A percentile compares a stretch with the other conserved stretches of the same genome.
phyloP scores from a whole-genome alignment of 2,329 filamentous ascomycete species.

The Botrytis galanthina region DNA sequence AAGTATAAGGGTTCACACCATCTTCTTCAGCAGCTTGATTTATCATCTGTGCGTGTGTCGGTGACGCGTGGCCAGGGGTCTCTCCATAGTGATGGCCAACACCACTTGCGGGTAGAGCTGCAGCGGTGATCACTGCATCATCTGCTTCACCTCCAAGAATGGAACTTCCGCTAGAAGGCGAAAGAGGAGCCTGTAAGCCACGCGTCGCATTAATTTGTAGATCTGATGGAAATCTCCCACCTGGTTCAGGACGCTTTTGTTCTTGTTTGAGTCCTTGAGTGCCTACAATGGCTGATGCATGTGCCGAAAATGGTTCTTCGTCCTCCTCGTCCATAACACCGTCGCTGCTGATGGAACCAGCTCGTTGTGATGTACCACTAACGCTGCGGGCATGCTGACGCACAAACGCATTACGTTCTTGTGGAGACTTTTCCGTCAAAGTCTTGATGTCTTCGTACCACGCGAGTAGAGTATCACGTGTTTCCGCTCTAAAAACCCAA shows the following conservation, averaged over 20 bases:
- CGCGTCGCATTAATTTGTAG: conserved; percentile 75
- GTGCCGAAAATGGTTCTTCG: conserved; percentile 59
- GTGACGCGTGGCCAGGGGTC: conserved; percentile 43
- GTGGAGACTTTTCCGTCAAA: conserved; percentile 82
- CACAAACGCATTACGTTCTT: conserved; percentile 85
- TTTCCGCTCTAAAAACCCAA: conserved; percentile 70
- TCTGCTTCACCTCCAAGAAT: conserved; percentile 44
- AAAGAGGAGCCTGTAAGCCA: conserved; percentile 76
- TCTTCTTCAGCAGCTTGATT: conserved; percentile 52
- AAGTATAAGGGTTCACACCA: conserved; percentile 57
- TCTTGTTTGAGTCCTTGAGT: conserved; percentile 51
- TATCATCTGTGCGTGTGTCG: conserved; percentile 50
- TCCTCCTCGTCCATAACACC: conserved; percentile 74
- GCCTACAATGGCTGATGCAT: conserved; percentile 51
- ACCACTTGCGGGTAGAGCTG: conserved; percentile 40
- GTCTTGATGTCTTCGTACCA: conserved; percentile 90
- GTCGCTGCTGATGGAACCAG: conserved; percentile 68
- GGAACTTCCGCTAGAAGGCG: conserved; percentile 80
- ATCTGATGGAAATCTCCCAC: conserved; percentile 96
- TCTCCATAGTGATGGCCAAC: conserved; percentile 32
- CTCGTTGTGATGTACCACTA: conserved; percentile 62
- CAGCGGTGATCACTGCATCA: conserved; percentile 59
- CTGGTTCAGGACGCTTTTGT: conserved; percentile 75
- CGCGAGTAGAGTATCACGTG: conserved; percentile 91
- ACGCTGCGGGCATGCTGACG: conserved; percentile 75